phyloP scores from a whole-genome alignment of 352 stramenopile species.

The Aphanomyces cochlioides region DNA sequence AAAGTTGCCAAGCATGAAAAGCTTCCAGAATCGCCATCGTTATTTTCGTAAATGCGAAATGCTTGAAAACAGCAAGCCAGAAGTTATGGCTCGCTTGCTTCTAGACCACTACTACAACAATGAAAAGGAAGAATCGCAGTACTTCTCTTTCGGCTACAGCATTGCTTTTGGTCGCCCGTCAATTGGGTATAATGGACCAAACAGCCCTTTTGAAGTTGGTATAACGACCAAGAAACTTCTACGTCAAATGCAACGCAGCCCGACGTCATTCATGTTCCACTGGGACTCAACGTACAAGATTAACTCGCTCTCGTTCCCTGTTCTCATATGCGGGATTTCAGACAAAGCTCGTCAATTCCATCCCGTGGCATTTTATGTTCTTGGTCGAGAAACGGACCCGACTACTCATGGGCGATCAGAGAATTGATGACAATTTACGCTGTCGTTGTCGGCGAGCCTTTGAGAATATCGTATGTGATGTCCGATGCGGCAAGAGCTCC shows the following conservation, averaged over 20 bases:
- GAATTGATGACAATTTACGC: neutral
- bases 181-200: neutral
- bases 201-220: neutral
- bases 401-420: neutral
- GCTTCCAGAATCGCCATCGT: neutral
- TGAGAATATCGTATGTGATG: neutral
- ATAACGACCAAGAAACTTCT: neutral
- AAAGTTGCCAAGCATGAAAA: neutral
- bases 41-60: neutral
- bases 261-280: neutral
- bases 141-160: slow-evolving; percentile 1
- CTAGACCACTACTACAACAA: neutral
- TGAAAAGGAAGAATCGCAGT: neutral
- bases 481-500: neutral
- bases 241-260: slow-evolving; percentile 2
- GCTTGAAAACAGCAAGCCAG: neutral
- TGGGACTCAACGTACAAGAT: neutral
- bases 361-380: neutral
- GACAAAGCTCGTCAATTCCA: neutral
- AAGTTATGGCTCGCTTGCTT: slow-evolving; percentile 1
- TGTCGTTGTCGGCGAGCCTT: neutral
- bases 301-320: neutral
- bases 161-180: neutral
- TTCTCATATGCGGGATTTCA: slow-evolving; percentile 2
- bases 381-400: neutral